These are phyloP conservation scores for Xylaria sp. DNA, from an alignment of 2,329 filamentous ascomycete species.

Conservation along the genomic window DNA sequence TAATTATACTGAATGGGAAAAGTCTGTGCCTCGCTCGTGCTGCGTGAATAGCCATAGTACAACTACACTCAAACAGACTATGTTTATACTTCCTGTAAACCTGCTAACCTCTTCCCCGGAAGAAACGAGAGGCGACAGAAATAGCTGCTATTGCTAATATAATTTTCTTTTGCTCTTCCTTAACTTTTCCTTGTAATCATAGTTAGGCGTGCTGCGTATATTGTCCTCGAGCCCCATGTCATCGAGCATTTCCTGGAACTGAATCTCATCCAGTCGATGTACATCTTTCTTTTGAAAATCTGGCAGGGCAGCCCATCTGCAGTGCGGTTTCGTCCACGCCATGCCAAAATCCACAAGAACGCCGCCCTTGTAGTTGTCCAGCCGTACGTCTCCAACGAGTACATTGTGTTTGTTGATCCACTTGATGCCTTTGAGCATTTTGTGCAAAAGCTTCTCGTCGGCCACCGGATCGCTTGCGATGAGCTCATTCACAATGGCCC, in stretches of 20 bases:
- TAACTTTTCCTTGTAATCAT: too few species aligned
- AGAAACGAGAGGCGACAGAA: too few species aligned
- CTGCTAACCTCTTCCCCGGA: not conserved
- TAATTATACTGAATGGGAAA: too few species aligned
- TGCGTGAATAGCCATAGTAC: not conserved
- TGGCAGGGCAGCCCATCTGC: not conserved
- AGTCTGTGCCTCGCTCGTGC: too few species aligned
- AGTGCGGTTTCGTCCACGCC: conserved; percentile 8
- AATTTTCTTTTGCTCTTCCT: too few species aligned
- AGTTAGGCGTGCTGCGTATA: too few species aligned
- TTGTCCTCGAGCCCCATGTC: not conserved
- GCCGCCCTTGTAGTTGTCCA: not conserved
- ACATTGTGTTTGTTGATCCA: not conserved
- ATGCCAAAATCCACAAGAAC: not conserved
- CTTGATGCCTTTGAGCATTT: not conserved
- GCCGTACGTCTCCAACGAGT: not conserved
- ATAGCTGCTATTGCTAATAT: too few species aligned
- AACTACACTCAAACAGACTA: not conserved
- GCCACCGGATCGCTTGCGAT: not conserved
- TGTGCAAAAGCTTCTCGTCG: not conserved
- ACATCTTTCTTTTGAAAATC: not conserved
- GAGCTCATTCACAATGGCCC: not conserved
- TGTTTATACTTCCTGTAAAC: not conserved
- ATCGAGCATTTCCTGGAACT: conserved; percentile 5
- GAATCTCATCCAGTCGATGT: not conserved